These are phyloP conservation scores for Amanita fuliginea DNA, from an alignment of 768 basidiomycete genomes.

Conservation along the genomic window DNA sequence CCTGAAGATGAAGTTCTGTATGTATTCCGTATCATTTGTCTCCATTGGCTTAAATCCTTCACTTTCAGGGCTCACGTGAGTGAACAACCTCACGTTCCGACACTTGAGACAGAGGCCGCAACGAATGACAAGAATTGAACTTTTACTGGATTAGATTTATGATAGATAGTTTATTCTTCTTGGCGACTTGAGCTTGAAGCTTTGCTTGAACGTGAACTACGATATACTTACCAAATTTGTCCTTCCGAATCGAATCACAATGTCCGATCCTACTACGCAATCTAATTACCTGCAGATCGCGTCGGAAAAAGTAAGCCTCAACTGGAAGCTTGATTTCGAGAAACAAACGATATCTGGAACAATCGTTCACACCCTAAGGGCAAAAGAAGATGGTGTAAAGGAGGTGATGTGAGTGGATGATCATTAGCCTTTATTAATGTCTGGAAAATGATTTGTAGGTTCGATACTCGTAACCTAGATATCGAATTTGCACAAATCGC, in stretches of 20 bases:
- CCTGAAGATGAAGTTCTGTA: constrained; percentile 42
- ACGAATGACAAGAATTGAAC: background rate
- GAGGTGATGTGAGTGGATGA: constrained; percentile 44
- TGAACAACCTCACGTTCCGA: constrained; percentile 23
- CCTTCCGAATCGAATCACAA: background rate
- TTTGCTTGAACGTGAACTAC: too few species aligned
- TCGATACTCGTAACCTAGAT: constrained; percentile 67
- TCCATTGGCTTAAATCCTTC: background rate
- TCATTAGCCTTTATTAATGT: background rate
- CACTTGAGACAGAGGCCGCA: background rate
- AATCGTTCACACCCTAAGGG: constrained; percentile 49
- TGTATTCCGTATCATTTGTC: constrained; percentile 13
- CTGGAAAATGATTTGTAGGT: constrained; percentile 23
- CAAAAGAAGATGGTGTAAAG: constrained; percentile 38
- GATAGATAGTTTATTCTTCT: too few species aligned
- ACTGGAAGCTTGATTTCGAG: constrained; percentile 74
- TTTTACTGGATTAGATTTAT: too few species aligned
- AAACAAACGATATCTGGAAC: constrained; percentile 50
- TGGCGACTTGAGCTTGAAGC: background rate
- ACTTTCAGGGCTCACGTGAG: constrained; percentile 31
- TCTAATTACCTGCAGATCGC: constrained; percentile 66
- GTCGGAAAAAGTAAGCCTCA: constrained; percentile 57
- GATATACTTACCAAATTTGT: background rate
- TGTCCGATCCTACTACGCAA: constrained; percentile 59
- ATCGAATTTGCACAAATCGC: constrained; percentile 44